Base-by-base conservation (phyloP, 148 eudicot species). In the Fagopyrum tataricum region DNA sequence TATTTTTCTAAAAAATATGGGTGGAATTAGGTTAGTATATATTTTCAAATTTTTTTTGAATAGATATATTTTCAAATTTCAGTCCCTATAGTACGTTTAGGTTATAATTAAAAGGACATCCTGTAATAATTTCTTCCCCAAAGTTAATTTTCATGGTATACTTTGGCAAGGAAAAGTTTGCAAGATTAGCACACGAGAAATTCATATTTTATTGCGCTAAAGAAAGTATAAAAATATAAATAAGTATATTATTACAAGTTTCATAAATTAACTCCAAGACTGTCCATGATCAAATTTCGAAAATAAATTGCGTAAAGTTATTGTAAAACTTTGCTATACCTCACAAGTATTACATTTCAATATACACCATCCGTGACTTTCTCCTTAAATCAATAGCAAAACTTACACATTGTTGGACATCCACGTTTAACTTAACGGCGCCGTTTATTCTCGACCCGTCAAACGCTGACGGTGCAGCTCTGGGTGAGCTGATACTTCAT, bases 401-500 rank as follows among this genome's bases (percentile, higher is more conserved):
- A 52, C 17, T n/a, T 52, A 52, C 58, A 52, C 23, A 18, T 52
- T 17, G 7, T 59, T 59, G 12, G 0, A 48, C 11, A 31, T 9
- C 62, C 66, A 59, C 0, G 0, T 0, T 12, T 4, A 6, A 2
- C 40, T 59, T 24, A 2, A 59, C 66, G 66, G 66, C 66, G 39
- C 31, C 12, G 62, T 56, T 21, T 52, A 21, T 7, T 52, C 21
- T 52, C 21, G 58, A n/a, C 12, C 66, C 66, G 31, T 84, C 79
- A 89, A 5, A 89, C 86, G 43, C 77, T 85, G 72, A 92, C 96
- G 21, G 73, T 21, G 73, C 97, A 92, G 4, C 72, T 76, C 80
- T 80, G 84, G 3, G 67, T 47, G 0, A 90, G 81, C 82, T 87
- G 93, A 71, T 84, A 90, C 82, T 93, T 93, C 11, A 90, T 52